Base-by-base conservation (phyloP, 2,329 filamentous ascomycete genomes). In the Xylaria sp. region DNA sequence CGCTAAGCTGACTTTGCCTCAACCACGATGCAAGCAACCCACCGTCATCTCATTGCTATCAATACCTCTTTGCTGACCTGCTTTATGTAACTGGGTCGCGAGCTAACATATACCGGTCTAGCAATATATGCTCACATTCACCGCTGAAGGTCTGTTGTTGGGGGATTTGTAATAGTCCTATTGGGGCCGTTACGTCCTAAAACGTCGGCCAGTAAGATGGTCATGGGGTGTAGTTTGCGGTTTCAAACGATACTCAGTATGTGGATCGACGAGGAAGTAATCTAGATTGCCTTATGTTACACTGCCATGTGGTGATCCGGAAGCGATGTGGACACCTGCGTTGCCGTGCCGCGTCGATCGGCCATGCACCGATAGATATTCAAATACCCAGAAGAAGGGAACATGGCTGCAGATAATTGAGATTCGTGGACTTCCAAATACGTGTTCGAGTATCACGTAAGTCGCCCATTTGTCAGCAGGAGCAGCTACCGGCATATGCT, bases 1-100 rank as follows among this genome's bases (percentile, higher is more conserved):
- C 58, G 65, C 65, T 51, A 32, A 20, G 60, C 65, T 63, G 65
- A 63, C 60, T 34, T 13, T 25, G 55, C 55, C 44, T 18, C 12
- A 28, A 28, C 37, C 12, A n/a, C 20, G n/a, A 46, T 58, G 39
- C 25, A 32, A 32, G 7, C 39, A n/a, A 32, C 25, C n/a, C 39
- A 10, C 55, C 39, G 56, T 20, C 56, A 46, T 28, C 15, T n/a
- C 8, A 34, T 58, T 46, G 56, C 39, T 44, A 3, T 57, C 34
- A 39, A 39, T 41, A n/a, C 34, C 54, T 39, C 3, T 10, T 7
- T 20, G 41, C 61, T 57, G 55, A 55, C 57, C 7, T 56, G 44
- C 32, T 23, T 51, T 18, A 56, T 50, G 28, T 50, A 1, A 37
- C n/a, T n/a, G 41, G 46, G 18, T 10, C 20, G 25, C 28, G 25